A percentile compares a stretch with the other conserved stretches of the same genome.
These are phyloP conservation scores for Polyporus arcularius DNA, from an alignment of 768 basidiomycete genomes.

Conservation along the genomic window DNA sequence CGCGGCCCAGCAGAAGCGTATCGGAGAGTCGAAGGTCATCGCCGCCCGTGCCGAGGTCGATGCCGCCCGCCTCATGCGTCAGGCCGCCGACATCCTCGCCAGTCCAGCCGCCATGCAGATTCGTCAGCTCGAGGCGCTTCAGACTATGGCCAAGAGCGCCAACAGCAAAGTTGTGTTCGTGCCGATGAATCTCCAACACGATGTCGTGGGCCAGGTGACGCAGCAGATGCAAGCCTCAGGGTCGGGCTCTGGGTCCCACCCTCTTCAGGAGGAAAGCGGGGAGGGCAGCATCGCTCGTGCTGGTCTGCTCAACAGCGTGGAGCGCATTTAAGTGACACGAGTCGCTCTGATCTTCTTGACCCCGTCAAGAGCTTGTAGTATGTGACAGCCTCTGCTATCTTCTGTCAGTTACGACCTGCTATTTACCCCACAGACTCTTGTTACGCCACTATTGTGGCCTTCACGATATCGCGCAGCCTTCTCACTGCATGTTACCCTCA, in stretches of 20 bases:
- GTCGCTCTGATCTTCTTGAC: not conserved
- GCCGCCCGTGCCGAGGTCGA: slow-evolving; percentile 96
- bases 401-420: not conserved
- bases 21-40: slow-evolving; percentile 96
- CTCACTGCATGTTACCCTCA: not conserved
- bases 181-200: slow-evolving; percentile 86
- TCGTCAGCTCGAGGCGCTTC: slow-evolving; percentile 92
- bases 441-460: no score
- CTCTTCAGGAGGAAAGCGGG: slow-evolving; percentile 36
- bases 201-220: slow-evolving; percentile 55
- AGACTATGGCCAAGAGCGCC: slow-evolving; percentile 92
- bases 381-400: not conserved
- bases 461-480: no score
- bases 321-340: slow-evolving; percentile 30
- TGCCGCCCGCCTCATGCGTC: slow-evolving; percentile 91
- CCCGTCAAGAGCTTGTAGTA: not conserved
- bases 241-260: slow-evolving; percentile 3
- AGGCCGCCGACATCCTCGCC: slow-evolving; percentile 93
- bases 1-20: slow-evolving; percentile 95
- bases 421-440: not conserved
- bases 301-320: slow-evolving; percentile 53
- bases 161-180: slow-evolving; percentile 92
- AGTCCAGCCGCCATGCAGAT: slow-evolving; percentile 98
- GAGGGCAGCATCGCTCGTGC: slow-evolving; percentile 45
- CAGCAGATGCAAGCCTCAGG: slow-evolving; percentile 28